Conservation (phyloP, 192 early-diverging fungal genomes). For the Podila epigama region DNA sequence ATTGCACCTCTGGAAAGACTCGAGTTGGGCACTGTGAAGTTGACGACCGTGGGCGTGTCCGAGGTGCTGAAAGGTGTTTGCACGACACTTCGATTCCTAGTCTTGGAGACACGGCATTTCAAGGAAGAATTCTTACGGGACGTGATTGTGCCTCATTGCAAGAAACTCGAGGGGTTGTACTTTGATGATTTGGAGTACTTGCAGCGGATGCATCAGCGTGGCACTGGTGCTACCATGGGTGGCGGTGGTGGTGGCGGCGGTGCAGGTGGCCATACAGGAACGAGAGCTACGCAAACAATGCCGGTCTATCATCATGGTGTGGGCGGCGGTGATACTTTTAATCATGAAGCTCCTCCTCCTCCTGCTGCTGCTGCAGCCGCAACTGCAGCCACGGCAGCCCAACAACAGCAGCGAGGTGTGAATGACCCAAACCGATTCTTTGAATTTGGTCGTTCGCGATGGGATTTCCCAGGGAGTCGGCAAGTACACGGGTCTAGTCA, state of each 20-base stretch:
- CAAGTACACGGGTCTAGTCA: not conserved
- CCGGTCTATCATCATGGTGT: too few relatives aligned
- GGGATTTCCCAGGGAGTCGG: not conserved
- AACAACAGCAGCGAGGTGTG: conserved; percentile 20
- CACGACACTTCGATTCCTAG: conserved; percentile 12
- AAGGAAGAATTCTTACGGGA: conserved; percentile 22
- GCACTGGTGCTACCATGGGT: too few relatives aligned
- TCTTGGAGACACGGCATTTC: conserved; percentile 31
- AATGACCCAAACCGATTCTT: conserved; percentile 13
- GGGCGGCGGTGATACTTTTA: too few relatives aligned
- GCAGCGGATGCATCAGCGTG: not conserved
- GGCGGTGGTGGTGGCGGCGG: too few relatives aligned
- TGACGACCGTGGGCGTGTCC: conserved; percentile 19
- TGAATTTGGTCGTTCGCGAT: conserved; percentile 27
- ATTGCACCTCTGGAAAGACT: conserved; percentile 33
- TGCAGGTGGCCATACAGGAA: too few relatives aligned
- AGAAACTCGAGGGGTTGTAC: conserved; percentile 15
- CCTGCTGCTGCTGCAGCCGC: not conserved
- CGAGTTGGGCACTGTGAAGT: conserved; percentile 20
- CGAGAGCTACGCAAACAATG: too few relatives aligned
- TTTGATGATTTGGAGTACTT: conserved; percentile 17
- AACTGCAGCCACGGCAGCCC: not conserved
- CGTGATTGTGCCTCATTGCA: conserved; percentile 14
- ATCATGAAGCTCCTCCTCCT: too few relatives aligned
- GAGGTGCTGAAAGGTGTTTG: conserved; percentile 16